A percentile compares a stretch with the other conserved stretches of the same genome.
These are phyloP conservation scores for Aureobasidium mangrovei DNA, from an alignment of 2,329 filamentous ascomycete species.

Conservation along the genomic window DNA sequence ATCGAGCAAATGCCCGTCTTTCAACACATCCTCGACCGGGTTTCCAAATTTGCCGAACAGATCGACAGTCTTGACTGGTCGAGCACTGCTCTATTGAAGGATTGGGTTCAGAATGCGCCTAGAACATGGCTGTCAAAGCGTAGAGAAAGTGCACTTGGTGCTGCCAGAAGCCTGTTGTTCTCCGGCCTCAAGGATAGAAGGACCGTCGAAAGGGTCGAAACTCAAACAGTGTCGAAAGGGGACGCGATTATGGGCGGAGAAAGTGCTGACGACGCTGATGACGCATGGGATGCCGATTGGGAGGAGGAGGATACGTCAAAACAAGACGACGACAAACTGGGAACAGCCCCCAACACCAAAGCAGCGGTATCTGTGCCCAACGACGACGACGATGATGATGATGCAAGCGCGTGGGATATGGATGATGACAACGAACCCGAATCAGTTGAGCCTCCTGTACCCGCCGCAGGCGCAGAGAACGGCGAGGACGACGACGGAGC, in stretches of 20 bases:
- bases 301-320: constrained; percentile 45
- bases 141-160: constrained; percentile 68
- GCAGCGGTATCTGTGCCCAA: constrained; percentile 18
- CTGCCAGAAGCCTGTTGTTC: constrained; percentile 60
- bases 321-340: constrained; percentile 24
- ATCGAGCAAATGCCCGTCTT: constrained; percentile 64
- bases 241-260: constrained; percentile 54
- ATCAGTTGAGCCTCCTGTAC: neutral
- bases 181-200: constrained; percentile 58
- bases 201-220: constrained; percentile 76
- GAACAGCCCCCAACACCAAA: constrained; percentile 18
- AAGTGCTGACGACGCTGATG: constrained; percentile 32
- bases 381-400: constrained; percentile 36
- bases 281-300: constrained; percentile 76
- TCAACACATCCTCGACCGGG: constrained; percentile 57
- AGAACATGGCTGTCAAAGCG: constrained; percentile 79
- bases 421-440: constrained; percentile 32
- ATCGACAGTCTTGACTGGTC: constrained; percentile 58
- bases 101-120: constrained; percentile 75
- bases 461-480: constrained; percentile 7
- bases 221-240: constrained; percentile 63
- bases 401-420: constrained; percentile 41
- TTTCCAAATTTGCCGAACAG: constrained; percentile 54
- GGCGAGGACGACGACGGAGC: constrained; percentile 30
- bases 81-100: constrained; percentile 49